Conservation (phyloP, 2,329 filamentous ascomycete species). For the Claviceps arundinis region DNA sequence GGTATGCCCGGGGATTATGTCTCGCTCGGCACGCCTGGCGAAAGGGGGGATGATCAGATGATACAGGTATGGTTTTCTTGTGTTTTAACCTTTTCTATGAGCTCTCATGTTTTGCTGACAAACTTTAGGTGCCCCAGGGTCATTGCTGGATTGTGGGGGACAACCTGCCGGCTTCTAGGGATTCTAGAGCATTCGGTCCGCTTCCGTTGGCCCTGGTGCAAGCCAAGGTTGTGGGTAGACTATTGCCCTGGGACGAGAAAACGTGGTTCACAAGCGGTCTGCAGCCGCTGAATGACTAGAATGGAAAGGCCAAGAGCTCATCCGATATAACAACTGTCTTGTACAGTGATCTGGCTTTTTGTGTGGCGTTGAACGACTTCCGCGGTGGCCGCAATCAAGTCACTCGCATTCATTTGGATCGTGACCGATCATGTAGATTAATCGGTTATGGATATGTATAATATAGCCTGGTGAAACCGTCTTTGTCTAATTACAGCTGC, state of each 20-base stretch:
- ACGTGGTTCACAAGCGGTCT: constrained; percentile 36
- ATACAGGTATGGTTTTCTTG: constrained; percentile 41
- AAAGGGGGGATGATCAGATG: constrained; percentile 35
- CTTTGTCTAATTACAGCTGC: constrained; percentile 23
- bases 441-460: constrained; percentile 6
- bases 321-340: not conserved
- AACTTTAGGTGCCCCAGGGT: constrained; percentile 67
- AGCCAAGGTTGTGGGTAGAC: constrained; percentile 65
- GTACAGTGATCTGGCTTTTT: not conserved
- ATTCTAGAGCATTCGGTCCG: constrained; percentile 78
- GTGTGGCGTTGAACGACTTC: not conserved
- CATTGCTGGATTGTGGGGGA: constrained; percentile 90
- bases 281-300: constrained; percentile 15
- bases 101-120: not conserved
- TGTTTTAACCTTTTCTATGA: not conserved
- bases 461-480: constrained; percentile 13
- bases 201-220: constrained; percentile 72
- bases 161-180: constrained; percentile 69
- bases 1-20: constrained; percentile 70
- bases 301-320: not conserved
- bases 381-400: not conserved
- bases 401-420: not conserved
- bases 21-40: constrained; percentile 46
- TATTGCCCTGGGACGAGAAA: constrained; percentile 37
- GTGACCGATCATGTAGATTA: constrained; percentile 2